These are phyloP conservation scores for Trametes punicea DNA, from an alignment of 768 basidiomycete species.

Conservation along the genomic window DNA sequence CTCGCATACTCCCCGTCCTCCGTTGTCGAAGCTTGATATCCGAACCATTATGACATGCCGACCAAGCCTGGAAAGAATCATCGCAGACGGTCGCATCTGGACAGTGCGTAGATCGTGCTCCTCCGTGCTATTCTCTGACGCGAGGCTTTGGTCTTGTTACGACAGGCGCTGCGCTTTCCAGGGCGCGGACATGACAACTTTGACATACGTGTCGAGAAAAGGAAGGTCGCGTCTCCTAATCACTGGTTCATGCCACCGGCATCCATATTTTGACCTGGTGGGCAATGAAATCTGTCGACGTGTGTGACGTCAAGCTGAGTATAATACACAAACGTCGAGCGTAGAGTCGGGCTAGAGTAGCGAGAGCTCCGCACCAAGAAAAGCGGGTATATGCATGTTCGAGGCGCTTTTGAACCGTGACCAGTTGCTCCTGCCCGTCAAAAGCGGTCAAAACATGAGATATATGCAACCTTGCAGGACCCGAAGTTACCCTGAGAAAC, in stretches of 20 bases:
- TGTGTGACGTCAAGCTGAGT: background rate
- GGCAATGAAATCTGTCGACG: background rate
- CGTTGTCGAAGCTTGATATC: slow-evolving; percentile 38
- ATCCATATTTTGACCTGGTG: background rate
- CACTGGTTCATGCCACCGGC: slow-evolving; percentile 23
- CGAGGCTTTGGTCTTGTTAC: background rate
- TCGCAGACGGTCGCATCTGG: slow-evolving; percentile 52
- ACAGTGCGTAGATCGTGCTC: slow-evolving; percentile 51
- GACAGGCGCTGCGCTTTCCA: background rate
- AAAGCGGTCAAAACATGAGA: background rate
- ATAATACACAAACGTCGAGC: background rate
- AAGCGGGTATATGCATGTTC: no score
- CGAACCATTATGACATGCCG: slow-evolving; percentile 40
- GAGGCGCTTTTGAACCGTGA: background rate
- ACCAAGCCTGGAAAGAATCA: slow-evolving; percentile 41
- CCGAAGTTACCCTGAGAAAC: background rate
- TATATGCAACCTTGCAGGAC: background rate
- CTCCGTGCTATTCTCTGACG: no score
- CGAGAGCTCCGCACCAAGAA: no score
- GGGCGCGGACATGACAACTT: background rate
- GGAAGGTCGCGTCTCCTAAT: slow-evolving; percentile 8
- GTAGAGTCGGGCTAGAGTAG: background rate
- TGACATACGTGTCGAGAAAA: slow-evolving; percentile 1
- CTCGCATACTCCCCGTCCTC: slow-evolving; percentile 37
- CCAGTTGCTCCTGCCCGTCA: background rate